Base-by-base conservation (phyloP, 176 grass and related monocot species). In the Otatea glauca region DNA sequence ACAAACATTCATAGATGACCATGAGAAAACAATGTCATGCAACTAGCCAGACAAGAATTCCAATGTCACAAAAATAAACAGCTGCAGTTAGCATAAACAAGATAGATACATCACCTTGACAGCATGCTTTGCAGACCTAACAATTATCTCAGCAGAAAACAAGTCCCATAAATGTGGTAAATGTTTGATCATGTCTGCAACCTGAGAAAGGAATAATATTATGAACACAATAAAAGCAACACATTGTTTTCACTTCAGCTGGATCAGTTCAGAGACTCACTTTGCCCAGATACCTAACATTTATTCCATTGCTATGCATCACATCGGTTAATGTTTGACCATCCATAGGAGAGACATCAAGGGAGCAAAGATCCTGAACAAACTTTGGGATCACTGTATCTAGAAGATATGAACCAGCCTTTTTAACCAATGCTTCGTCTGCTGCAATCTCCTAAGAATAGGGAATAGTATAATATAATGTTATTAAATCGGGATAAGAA, bases 281-380 rank as follows among this genome's bases (percentile, higher is more conserved):
- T 83, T 96, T 99, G 69, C 96, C 96, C 35, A 99, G 88, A 78
- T 99, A 99, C 43, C 96, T 89, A 86, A 99, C 75, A 74, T 96
- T 99, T 87, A 99, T 96, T 53, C 96, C 96, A 84, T 92, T 90
- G 75, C 75, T 86, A 91, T 99, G 96, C 42, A 99, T 77, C 62
- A 85, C 84, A 89, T 99, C 91, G 0, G 91, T 94, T 83, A 99
- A 96, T 43, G 91, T 92, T 78, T 99, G 91, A 48, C 96, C 96
- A 65, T 99, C 96, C 96, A 96, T 94, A 55, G 96, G 96, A 54
- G 96, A 95, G 68, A 96, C 63, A 56, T 99, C 93, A 68, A 99
- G 91, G 55, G 86, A 90, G 82, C 93, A 96, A 78, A 99, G 89
- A 77, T 99, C 96, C 86, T 92, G 88, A 85, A 96, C 84, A 88